A percentile compares a stretch with the other conserved stretches of the same genome.
Conservation (phyloP, 208 protist genomes). For the Endotrypanum monterogeii region DNA sequence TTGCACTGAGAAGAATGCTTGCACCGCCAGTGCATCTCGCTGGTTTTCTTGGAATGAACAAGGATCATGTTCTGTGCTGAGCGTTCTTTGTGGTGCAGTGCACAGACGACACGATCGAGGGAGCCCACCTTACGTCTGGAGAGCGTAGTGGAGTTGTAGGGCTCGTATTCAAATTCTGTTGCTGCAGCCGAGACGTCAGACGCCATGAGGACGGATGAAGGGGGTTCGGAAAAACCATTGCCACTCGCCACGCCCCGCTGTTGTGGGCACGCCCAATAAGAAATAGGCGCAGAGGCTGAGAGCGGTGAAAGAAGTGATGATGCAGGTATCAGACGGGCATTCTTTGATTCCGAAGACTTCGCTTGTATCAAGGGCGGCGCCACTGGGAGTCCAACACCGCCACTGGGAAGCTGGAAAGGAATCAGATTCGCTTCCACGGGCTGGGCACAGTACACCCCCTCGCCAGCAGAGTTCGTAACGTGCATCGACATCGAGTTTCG, state of each 20-base stretch:
- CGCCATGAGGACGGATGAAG: too few species aligned
- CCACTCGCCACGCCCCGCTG: too few species aligned
- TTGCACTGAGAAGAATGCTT: slow-evolving; percentile 39
- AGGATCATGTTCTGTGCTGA: slow-evolving; percentile 46
- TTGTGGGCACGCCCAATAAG: too few species aligned
- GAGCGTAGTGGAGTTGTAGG: slow-evolving; percentile 35
- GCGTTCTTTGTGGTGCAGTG: slow-evolving; percentile 34
- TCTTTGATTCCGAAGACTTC: neutral
- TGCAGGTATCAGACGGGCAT: too few species aligned
- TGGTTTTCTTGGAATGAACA: slow-evolving; percentile 23
- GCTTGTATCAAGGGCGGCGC: neutral
- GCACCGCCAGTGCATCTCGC: slow-evolving; percentile 36
- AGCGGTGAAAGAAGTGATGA: too few species aligned
- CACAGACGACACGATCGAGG: slow-evolving; percentile 33
- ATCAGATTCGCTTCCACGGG: neutral
- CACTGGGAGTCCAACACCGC: neutral
- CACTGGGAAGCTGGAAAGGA: neutral
- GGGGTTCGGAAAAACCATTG: too few species aligned
- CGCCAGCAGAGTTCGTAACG: neutral
- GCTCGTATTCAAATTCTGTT: slow-evolving; percentile 31
- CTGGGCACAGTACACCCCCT: neutral
- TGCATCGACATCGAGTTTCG: neutral
- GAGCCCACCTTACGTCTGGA: slow-evolving; percentile 29
- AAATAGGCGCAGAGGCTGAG: too few species aligned
- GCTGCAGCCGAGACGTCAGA: neutral